Conservation (phyloP, 305 asterid species). For the Nicotiana rustica region DNA sequence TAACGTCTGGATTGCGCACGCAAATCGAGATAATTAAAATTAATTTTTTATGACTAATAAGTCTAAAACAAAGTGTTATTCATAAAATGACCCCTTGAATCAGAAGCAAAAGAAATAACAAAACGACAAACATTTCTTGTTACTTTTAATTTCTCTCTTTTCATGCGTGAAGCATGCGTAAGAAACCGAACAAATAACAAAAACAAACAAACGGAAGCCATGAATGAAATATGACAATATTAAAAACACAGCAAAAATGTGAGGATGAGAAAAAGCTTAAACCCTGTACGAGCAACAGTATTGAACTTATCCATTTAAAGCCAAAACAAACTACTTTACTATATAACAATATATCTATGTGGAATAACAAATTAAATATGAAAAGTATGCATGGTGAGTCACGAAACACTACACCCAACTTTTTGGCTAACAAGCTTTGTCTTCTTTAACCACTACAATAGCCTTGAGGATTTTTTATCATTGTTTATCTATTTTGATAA, state of each 20-base stretch:
- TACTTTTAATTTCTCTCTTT: neutral
- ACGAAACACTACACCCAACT: neutral
- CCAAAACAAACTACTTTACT: neutral
- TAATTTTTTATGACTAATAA: too few relatives aligned
- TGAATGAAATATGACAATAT: neutral
- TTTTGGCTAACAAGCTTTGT: conserved; percentile 27
- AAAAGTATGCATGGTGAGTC: neutral
- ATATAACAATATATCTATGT: neutral
- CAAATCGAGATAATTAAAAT: too few relatives aligned
- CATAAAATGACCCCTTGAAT: too few relatives aligned
- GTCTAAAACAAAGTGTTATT: too few relatives aligned
- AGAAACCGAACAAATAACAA: neutral
- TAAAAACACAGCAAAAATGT: neutral
- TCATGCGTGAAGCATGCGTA: neutral
- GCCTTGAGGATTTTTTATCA: neutral
- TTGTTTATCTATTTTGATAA: neutral
- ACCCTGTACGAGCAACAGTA: neutral
- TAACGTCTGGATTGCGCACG: too few relatives aligned
- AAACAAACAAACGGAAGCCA: neutral
- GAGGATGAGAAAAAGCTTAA: neutral
- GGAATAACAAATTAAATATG: neutral
- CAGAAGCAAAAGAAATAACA: neutral
- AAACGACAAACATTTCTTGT: neutral
- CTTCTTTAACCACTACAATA: neutral
- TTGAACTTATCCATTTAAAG: neutral